These are phyloP conservation scores for Talaromyces wortmannii DNA, from an alignment of 495 filamentous ascomycete genomes.

Conservation along the genomic window DNA sequence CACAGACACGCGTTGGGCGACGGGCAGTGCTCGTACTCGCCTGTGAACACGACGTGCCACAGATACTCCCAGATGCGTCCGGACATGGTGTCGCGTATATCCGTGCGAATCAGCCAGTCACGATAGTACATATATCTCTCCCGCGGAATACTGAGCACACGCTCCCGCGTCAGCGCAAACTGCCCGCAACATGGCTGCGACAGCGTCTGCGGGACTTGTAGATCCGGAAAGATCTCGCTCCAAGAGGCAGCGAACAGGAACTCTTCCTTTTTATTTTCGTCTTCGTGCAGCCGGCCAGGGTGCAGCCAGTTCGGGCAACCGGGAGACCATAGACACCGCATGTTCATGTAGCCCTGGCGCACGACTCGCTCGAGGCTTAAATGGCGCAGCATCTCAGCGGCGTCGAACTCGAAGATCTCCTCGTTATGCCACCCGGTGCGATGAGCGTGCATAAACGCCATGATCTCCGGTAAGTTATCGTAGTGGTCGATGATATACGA, in stretches of 20 bases:
- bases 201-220: conserved; percentile 44
- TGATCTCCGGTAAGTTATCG: conserved; percentile 57
- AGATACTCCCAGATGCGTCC: conserved; percentile 72
- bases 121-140: conserved; percentile 56
- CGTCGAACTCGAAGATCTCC: conserved; percentile 38
- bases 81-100: conserved; percentile 56
- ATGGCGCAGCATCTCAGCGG: conserved; percentile 44
- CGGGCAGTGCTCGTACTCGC: conserved; percentile 52
- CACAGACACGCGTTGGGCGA: conserved; percentile 67
- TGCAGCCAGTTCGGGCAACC: conserved; percentile 65
- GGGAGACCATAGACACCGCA: conserved; percentile 53
- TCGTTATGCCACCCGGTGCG: conserved; percentile 63
- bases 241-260: conserved; percentile 46
- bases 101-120: conserved; percentile 61
- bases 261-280: conserved; percentile 55
- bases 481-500: conserved; percentile 70
- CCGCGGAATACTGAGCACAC: conserved; percentile 48
- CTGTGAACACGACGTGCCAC: conserved; percentile 66
- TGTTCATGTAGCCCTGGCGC: conserved; percentile 58
- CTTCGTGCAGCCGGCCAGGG: conserved; percentile 43
- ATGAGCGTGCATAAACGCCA: conserved; percentile 66
- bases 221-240: conserved; percentile 49
- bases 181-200: conserved; percentile 62
- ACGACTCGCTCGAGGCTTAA: conserved; percentile 46
- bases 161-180: conserved; percentile 52